phyloP scores from a whole-genome alignment of 306 rosid species.

The Parietaria judaica region DNA sequence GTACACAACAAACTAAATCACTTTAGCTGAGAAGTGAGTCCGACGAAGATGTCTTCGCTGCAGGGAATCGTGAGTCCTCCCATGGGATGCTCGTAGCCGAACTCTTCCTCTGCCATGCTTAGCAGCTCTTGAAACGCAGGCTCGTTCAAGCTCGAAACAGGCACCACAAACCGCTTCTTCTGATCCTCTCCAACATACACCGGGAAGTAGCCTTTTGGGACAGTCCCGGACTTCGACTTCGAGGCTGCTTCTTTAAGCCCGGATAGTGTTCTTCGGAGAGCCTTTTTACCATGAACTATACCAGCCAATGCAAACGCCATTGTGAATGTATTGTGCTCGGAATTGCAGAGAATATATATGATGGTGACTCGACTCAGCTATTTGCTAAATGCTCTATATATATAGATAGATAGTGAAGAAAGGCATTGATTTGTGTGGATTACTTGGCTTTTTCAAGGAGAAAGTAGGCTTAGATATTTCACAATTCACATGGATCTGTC shows the following conservation, averaged over 20 bases:
- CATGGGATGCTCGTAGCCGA: conserved; percentile 22
- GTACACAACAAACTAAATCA: too few relatives aligned
- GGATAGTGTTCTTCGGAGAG: conserved; percentile 9
- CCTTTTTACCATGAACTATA: conserved; percentile 13
- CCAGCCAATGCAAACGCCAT: conserved; percentile 25
- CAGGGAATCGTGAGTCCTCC: conserved; percentile 27
- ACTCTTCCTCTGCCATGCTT: conserved; percentile 23
- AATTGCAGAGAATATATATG: too few relatives aligned
- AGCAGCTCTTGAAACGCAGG: conserved; percentile 22
- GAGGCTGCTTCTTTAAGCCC: not conserved
- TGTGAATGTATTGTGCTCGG: not conserved
- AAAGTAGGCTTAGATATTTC: not conserved
- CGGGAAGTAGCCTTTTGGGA: conserved; percentile 7
- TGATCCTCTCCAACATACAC: conserved; percentile 25
- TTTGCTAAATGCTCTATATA: not conserved
- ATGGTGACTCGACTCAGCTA: not conserved
- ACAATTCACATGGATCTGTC: conserved; percentile 19
- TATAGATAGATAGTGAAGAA: not conserved
- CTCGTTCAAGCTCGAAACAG: conserved; percentile 18
- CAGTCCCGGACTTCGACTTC: not conserved
- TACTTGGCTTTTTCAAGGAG: not conserved
- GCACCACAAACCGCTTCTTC: conserved; percentile 21
- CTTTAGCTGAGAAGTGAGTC: conserved; percentile 15
- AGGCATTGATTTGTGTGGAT: too few relatives aligned
- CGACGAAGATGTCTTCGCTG: conserved; percentile 18